Percentiles rank a stretch among this genome's conserved stretches.
These are phyloP conservation scores for Cardamine chenopodiifolia DNA, from an alignment of 345 rosid species.

Conservation along the genomic window DNA sequence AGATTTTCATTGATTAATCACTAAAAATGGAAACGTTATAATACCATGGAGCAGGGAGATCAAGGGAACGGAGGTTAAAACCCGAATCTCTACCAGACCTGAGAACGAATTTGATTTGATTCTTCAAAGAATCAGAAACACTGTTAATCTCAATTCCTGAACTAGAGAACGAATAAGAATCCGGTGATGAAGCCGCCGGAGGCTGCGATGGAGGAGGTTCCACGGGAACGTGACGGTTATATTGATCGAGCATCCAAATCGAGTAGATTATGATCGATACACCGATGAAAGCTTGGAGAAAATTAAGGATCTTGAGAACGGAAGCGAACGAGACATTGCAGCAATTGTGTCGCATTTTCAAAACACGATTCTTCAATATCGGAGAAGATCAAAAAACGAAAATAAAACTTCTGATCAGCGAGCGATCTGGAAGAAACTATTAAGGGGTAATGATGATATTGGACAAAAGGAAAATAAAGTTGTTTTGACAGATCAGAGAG, in stretches of 20 bases:
- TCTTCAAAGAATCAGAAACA: slow-evolving; percentile 13
- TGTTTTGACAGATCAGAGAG: slow-evolving; percentile 19
- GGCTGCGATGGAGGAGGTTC: slow-evolving; percentile 36
- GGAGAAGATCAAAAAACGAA: slow-evolving; percentile 6
- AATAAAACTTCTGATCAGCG: not conserved
- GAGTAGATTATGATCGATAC: slow-evolving; percentile 73
- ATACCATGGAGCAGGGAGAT: slow-evolving; percentile 94
- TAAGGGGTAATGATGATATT: not conserved
- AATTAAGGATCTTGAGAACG: slow-evolving; percentile 67
- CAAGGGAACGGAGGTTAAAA: slow-evolving; percentile 51
- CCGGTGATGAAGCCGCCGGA: slow-evolving; percentile 35
- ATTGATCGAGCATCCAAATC: slow-evolving; percentile 84
- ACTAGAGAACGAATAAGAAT: slow-evolving; percentile 20
- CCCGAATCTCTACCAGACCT: slow-evolving; percentile 49
- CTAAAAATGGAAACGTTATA: slow-evolving; percentile 24
- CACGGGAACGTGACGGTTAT: slow-evolving; percentile 57
- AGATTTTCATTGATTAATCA: too few species aligned
- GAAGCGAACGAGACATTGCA: slow-evolving; percentile 74
- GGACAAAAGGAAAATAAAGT: not conserved
- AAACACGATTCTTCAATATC: not conserved
- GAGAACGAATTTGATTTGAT: slow-evolving; percentile 41
- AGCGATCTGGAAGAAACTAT: slow-evolving; percentile 15
- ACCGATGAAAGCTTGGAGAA: slow-evolving; percentile 71
- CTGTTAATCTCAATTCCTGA: slow-evolving; percentile 27
- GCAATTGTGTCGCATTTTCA: slow-evolving; percentile 65